These are phyloP conservation scores for Pelargonium australe DNA, from an alignment of 441 rosid genomes.

Conservation along the genomic window DNA sequence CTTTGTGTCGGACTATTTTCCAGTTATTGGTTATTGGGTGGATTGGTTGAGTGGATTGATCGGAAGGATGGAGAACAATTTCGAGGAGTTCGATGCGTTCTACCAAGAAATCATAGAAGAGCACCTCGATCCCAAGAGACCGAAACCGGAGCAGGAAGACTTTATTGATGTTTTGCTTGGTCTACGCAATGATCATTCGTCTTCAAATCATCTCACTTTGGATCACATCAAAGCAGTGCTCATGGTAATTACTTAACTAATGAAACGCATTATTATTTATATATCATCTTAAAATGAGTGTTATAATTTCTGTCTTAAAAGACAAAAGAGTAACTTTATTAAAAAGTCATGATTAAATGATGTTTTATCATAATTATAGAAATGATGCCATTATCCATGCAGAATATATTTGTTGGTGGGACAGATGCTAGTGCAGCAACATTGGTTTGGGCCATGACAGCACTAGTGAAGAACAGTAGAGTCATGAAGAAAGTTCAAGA, in stretches of 20 bases:
- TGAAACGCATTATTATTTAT: no score
- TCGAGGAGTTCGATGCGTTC: slow-evolving; percentile 27
- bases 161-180: slow-evolving; percentile 29
- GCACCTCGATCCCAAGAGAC: slow-evolving; percentile 18
- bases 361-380: no score
- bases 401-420: slow-evolving; percentile 24
- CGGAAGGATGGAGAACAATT: slow-evolving; percentile 19
- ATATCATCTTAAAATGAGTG: no score
- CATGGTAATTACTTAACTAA: slow-evolving; percentile 21
- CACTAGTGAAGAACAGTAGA: slow-evolving; percentile 27
- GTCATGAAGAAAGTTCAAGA: slow-evolving; percentile 30
- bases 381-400: neutral
- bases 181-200: slow-evolving; percentile 14
- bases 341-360: no score
- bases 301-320: no score
- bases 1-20: slow-evolving; percentile 9
- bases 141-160: slow-evolving; percentile 20
- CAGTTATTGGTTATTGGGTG: slow-evolving; percentile 25
- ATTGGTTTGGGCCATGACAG: slow-evolving; percentile 37
- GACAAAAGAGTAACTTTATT: no score
- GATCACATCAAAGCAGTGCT: slow-evolving; percentile 33
- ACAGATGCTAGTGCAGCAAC: slow-evolving; percentile 34
- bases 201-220: slow-evolving; percentile 21
- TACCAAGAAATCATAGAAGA: slow-evolving; percentile 30
- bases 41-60: slow-evolving; percentile 27